Base-by-base conservation (phyloP, 192 early-diverging fungal species). In the Mortierella claussenii region DNA sequence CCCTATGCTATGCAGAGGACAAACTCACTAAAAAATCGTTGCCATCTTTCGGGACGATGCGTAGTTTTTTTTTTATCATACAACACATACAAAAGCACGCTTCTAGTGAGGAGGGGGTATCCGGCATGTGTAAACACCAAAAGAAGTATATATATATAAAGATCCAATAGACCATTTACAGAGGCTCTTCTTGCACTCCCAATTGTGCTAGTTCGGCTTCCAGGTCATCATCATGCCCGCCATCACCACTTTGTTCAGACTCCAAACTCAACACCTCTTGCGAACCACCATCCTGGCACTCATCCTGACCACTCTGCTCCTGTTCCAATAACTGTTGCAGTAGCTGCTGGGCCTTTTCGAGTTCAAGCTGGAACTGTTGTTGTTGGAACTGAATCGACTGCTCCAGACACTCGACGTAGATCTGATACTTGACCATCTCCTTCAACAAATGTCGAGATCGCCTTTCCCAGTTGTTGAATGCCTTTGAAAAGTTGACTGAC, bases 371-470 rank as follows among this genome's bases (percentile, higher is more conserved):
- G n/a, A 31, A 36, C 40, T 33, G 37, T n/a, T 44, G 27, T 30
- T 69, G 58, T 40, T 69, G 68, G 44, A 40, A 61, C 10, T 60
- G 57, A 9, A 69, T 47, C 32, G 88, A 86, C 30, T 88, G 87
- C 68, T 92, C 88, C 68, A 94, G 65, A 26, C 83, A 85, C 56
- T 94, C 90, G 11, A 87, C 87, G 55, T 94, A 94, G 62, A 89
- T 91, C 66, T 92, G 89, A 58, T 92, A 90, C 65, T 92, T 94
- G 79, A 94, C 89, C 67, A 92, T 90, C 81, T 94, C 92, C 74
- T 91, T 87, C 37, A 94, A 66, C 30, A 94, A 76, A 69, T 92
- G 88, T 63, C 90, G 88, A 12, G 90, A 90, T 71, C 89, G 89
- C 55, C 85, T 82, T 80, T 94, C 92, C 92, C 92, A 94, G 65